Evolutionary conservation across 2,329 filamentous ascomycete genomes (phyloP).

Genomic region (Neurospora sp.): DNA sequence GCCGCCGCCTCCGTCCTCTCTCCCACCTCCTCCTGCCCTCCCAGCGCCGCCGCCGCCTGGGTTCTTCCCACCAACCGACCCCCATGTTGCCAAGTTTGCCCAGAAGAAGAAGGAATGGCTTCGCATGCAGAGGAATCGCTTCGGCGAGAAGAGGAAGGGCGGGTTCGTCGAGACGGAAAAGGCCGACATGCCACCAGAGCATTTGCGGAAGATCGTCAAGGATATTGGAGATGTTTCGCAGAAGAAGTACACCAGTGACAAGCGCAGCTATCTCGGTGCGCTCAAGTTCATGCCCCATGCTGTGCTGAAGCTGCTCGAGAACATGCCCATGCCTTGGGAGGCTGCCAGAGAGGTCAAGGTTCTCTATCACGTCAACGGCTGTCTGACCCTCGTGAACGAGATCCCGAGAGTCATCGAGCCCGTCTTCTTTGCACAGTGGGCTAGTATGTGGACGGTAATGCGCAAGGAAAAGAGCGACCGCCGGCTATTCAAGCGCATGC

Average conservation of each 20-base stretch:
- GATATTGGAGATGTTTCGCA: constrained; percentile 99
- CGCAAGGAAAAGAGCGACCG: constrained; percentile 94
- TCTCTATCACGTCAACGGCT: constrained; percentile 95
- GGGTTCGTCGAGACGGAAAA: constrained; percentile 98
- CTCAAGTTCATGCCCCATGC: constrained; percentile 99
- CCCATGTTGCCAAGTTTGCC: constrained; percentile 85
- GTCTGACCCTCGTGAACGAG: constrained; percentile 93
- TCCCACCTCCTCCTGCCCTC: constrained; percentile 45
- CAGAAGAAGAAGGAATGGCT: constrained; percentile 99
- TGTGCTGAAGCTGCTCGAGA: constrained; percentile 91
- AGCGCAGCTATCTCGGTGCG: constrained; percentile 92
- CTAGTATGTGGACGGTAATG: constrained; percentile 99
- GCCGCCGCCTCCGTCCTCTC: constrained; percentile 25
- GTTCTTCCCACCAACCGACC: constrained; percentile 69
- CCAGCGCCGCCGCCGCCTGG: constrained; percentile 73
- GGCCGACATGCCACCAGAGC: constrained; percentile 96
- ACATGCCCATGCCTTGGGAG: constrained; percentile 99
- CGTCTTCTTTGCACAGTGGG: constrained; percentile 97
- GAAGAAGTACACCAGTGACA: constrained; percentile 98
- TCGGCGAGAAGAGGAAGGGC: constrained; percentile 92
- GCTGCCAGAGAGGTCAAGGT: constrained; percentile 94
- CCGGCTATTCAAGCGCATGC: constrained; percentile 95
- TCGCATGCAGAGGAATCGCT: constrained; percentile 78
- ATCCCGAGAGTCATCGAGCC: constrained; percentile 94
- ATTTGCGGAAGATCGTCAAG: constrained; percentile 94